Percentiles rank a stretch among this genome's conserved stretches.
phyloP scores from a whole-genome alignment of 495 filamentous ascomycete genomes.

The Lepidopterella palustris region DNA sequence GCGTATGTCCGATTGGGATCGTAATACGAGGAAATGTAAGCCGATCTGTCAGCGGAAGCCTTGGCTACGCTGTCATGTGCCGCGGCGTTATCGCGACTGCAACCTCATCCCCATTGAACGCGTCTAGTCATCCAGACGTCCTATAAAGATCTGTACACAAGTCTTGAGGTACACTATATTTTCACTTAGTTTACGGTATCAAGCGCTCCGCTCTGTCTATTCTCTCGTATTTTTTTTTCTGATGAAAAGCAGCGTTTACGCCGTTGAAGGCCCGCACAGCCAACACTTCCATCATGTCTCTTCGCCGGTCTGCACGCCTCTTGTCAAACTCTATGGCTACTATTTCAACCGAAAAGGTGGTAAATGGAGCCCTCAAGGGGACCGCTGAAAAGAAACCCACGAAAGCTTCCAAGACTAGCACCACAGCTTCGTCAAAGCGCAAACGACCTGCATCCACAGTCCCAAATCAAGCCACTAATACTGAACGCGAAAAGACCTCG shows the following conservation, averaged over 20 bases:
- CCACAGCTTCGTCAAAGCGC: slow-evolving; percentile 7
- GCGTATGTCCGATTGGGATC: no score
- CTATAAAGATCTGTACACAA: not conserved
- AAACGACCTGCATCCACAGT: slow-evolving; percentile 7
- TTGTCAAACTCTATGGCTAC: slow-evolving; percentile 5
- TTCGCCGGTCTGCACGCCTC: slow-evolving; percentile 33
- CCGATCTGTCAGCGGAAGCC: slow-evolving; percentile 11
- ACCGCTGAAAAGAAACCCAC: not conserved
- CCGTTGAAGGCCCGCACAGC: not conserved
- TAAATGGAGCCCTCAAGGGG: not conserved
- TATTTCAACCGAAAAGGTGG: not conserved
- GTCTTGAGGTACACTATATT: not conserved
- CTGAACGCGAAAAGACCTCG: slow-evolving; percentile 5
- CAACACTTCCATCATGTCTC: slow-evolving; percentile 25
- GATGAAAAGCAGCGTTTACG: not conserved
- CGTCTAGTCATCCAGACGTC: slow-evolving; percentile 13
- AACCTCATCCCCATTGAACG: not conserved
- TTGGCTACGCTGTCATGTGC: slow-evolving; percentile 22
- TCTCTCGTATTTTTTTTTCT: not conserved
- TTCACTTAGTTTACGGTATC: no score
- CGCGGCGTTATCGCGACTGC: slow-evolving; percentile 15
- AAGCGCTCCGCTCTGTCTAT: not conserved
- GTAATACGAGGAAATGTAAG: not conserved
- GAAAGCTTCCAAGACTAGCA: slow-evolving; percentile 8
- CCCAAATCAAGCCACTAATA: slow-evolving; percentile 10